Evolutionary conservation across 257 asterid genomes (phyloP).

Genomic region (Cynanchum wilfordii): DNA sequence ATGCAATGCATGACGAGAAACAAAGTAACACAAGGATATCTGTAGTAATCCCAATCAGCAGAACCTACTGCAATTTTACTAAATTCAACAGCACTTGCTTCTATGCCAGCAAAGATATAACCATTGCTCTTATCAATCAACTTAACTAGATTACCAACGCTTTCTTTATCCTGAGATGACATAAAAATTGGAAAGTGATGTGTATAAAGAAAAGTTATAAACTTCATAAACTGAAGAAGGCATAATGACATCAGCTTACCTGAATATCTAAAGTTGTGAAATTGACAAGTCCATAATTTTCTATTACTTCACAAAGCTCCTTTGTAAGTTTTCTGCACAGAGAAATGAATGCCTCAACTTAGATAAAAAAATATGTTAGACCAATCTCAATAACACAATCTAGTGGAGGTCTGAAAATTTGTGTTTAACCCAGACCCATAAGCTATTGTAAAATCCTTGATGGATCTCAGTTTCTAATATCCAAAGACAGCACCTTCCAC

Average conservation of each 20-base stretch:
- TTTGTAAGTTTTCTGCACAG: conserved; percentile 77
- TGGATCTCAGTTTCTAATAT: neutral
- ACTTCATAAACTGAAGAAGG: conserved; percentile 11
- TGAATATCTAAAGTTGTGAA: conserved; percentile 91
- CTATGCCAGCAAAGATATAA: conserved; percentile 80
- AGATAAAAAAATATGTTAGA: neutral
- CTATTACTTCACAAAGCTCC: conserved; percentile 93
- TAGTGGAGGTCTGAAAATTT: neutral
- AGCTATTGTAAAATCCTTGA: neutral
- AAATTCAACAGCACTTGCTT: conserved; percentile 81
- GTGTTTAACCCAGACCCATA: neutral
- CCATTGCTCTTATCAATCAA: conserved; percentile 92
- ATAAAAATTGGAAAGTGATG: conserved; percentile 2
- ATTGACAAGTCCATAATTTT: conserved; percentile 66
- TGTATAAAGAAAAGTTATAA: conserved; percentile 9
- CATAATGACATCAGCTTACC: conserved; percentile 34
- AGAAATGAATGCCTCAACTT: neutral
- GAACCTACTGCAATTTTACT: conserved; percentile 92
- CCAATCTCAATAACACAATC: neutral
- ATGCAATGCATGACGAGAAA: neutral
- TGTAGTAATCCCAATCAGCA: conserved; percentile 82
- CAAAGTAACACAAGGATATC: conserved; percentile 70
- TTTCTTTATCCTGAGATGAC: conserved; percentile 75
- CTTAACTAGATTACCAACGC: conserved; percentile 88
- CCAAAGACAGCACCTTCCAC: neutral